Percentiles rank a stretch among this genome's conserved stretches.
Conservation (phyloP, 2,329 filamentous ascomycete genomes). For the Phaeosphaeria sp. region DNA sequence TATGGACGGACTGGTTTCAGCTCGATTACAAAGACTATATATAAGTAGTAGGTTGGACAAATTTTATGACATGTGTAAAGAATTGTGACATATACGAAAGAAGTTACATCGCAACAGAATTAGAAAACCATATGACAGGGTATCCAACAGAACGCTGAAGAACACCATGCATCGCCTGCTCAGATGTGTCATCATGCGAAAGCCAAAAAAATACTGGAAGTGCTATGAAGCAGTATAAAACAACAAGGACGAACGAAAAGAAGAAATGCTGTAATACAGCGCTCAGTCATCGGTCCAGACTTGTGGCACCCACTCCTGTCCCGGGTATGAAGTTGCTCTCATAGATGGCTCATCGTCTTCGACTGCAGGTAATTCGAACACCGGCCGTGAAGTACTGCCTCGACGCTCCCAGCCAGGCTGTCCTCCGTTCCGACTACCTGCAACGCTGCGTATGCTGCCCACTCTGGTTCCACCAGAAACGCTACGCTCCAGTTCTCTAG, state of each 20-base stretch:
- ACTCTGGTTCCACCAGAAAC: slow-evolving; percentile 40
- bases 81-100: background rate
- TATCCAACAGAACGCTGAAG: slow-evolving; percentile 23
- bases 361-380: slow-evolving; percentile 45
- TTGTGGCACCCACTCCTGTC: slow-evolving; percentile 71
- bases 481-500: slow-evolving; percentile 43
- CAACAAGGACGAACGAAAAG: background rate
- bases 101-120: background rate
- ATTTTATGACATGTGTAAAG: background rate
- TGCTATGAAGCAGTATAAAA: background rate
- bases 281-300: slow-evolving; percentile 44
- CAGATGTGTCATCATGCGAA: slow-evolving; percentile 7
- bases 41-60: background rate
- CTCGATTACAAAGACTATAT: background rate
- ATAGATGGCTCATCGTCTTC: slow-evolving; percentile 63
- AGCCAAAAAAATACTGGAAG: background rate
- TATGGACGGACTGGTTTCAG: background rate
- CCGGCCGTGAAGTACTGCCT: slow-evolving; percentile 27
- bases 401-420: slow-evolving; percentile 35
- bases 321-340: slow-evolving; percentile 72
- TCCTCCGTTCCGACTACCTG: slow-evolving; percentile 34
- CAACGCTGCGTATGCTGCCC: slow-evolving; percentile 38
- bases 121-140: slow-evolving; percentile 12
- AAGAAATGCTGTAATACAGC: background rate
- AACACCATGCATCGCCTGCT: slow-evolving; percentile 9